Conservation (phyloP, 208 protist species). For the Wallacemonas sp. region DNA sequence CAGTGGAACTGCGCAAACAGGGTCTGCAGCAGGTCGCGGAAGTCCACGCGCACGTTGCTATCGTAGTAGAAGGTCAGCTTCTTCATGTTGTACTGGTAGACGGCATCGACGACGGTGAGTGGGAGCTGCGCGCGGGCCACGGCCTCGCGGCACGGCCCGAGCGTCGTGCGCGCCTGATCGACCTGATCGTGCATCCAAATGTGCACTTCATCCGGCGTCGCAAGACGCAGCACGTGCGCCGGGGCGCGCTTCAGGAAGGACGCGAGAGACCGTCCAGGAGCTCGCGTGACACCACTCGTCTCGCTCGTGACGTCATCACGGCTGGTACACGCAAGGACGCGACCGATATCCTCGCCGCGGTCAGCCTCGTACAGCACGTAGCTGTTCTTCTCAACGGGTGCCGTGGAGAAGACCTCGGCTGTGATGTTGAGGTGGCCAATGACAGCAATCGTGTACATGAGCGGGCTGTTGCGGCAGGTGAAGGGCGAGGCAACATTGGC, state of each 20-base stretch:
- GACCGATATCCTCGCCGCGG: constrained; percentile 75
- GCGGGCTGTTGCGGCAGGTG: not conserved
- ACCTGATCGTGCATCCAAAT: constrained; percentile 57
- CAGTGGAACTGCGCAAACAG: constrained; percentile 81
- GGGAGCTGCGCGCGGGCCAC: constrained; percentile 49
- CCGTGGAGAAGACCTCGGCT: constrained; percentile 23
- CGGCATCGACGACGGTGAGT: constrained; percentile 64
- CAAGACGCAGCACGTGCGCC: constrained; percentile 42
- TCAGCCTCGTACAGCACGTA: constrained; percentile 83
- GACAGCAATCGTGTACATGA: constrained; percentile 35
- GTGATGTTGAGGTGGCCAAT: constrained; percentile 46
- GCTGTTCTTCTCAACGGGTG: constrained; percentile 28
- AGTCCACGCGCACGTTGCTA: constrained; percentile 72
- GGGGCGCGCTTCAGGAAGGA: constrained; percentile 14
- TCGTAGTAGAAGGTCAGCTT: constrained; percentile 90
- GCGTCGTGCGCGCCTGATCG: constrained; percentile 45
- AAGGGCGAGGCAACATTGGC: not conserved
- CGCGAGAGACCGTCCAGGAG: not conserved
- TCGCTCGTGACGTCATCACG: constrained; percentile 12
- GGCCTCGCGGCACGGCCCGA: constrained; percentile 55
- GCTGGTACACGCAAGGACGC: constrained; percentile 48
- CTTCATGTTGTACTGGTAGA: constrained; percentile 87
- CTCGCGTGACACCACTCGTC: not conserved
- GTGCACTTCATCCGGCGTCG: constrained; percentile 60
- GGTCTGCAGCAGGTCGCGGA: constrained; percentile 69